Percentiles rank a stretch among this genome's conserved stretches.
These are phyloP conservation scores for Deinandra increscens DNA, from an alignment of 129 eudicot species.

Conservation along the genomic window DNA sequence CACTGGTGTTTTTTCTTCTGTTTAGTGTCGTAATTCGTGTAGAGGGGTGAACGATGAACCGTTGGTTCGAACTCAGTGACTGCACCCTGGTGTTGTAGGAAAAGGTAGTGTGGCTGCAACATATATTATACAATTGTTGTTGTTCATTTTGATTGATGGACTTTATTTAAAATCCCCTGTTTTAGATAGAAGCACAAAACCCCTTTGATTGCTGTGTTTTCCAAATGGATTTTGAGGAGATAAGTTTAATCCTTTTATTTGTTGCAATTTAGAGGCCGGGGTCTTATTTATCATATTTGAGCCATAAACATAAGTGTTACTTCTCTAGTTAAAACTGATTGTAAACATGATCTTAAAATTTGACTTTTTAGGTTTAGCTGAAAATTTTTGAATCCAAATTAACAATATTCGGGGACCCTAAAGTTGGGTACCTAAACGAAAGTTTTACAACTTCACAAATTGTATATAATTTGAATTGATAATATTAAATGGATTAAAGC, in stretches of 20 bases:
- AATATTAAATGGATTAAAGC: too few relatives aligned
- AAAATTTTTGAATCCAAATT: too few relatives aligned
- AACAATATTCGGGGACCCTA: too few relatives aligned
- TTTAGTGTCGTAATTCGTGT: constrained; percentile 7
- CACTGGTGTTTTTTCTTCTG: not conserved
- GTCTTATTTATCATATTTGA: too few relatives aligned
- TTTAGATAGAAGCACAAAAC: not conserved
- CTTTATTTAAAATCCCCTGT: not conserved
- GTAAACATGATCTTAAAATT: too few relatives aligned
- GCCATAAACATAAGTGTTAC: too few relatives aligned
- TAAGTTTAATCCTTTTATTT: not conserved
- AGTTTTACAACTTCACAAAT: too few relatives aligned
- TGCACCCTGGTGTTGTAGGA: constrained; percentile 12
- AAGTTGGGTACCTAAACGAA: too few relatives aligned
- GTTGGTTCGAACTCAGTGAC: not conserved
- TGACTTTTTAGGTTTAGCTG: too few relatives aligned
- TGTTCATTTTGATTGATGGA: not conserved
- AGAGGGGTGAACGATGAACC: not conserved
- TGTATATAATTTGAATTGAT: too few relatives aligned
- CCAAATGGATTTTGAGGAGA: not conserved
- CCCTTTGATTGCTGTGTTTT: not conserved
- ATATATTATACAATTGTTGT: not conserved
- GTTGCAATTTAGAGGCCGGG: too few relatives aligned
- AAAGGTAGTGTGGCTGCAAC: not conserved
- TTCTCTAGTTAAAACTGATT: too few relatives aligned